phyloP scores from a whole-genome alignment of 1,284 basidiomycete species.

The Phellinidium pouzarii region DNA sequence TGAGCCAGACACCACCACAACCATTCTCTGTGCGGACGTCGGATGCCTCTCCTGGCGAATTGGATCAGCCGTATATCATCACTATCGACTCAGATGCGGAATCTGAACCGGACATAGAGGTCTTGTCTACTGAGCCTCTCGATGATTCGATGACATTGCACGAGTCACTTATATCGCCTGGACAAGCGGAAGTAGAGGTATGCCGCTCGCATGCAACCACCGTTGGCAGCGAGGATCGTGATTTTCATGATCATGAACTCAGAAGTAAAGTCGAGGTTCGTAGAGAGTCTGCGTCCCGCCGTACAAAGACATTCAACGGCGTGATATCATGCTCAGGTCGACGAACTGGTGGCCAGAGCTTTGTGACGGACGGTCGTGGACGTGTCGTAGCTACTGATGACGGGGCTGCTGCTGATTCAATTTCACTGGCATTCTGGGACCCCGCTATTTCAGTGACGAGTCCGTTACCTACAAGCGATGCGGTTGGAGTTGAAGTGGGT shows the following conservation, averaged over 20 bases:
- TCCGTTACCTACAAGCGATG: not conserved
- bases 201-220: not conserved
- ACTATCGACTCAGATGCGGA: constrained; percentile 5
- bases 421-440: constrained; percentile 4
- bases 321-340: not conserved
- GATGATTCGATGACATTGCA: not conserved
- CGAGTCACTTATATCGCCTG: not conserved
- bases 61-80: not conserved
- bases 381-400: constrained; percentile 19
- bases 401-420: not conserved
- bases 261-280: not conserved
- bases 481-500: not conserved
- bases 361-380: constrained; percentile 19
- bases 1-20: not conserved
- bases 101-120: not conserved
- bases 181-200: not conserved
- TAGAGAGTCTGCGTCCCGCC: constrained; percentile 2
- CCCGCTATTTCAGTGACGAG: not conserved
- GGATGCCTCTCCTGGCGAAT: not conserved
- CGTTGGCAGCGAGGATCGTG: not conserved
- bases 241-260: not conserved
- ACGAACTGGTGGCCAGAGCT: constrained; percentile 11
- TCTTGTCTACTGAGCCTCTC: not conserved
- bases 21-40: not conserved
- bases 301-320: constrained; percentile 3